Evolutionary conservation across 495 filamentous ascomycete genomes (phyloP), one percentile per base, ranked within the genome.

Genomic region (Penicillium egyptiacum): DNA sequence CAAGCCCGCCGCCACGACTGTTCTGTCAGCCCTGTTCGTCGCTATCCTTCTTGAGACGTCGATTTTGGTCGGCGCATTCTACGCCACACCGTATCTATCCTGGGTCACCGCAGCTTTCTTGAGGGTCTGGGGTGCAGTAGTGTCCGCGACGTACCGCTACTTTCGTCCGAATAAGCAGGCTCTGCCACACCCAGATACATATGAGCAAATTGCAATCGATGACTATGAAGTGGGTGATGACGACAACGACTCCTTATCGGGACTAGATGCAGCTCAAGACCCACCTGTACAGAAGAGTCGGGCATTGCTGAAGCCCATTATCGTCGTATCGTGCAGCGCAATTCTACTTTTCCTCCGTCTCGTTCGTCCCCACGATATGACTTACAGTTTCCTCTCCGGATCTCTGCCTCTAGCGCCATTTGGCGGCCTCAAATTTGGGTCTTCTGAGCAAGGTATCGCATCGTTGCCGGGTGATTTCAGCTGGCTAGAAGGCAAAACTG

Each of bases 341-440:
- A 16, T 55, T 1, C 6, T 57, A 20, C 11, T 61, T 11, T 39
- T 49, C n/a, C 42, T 65, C 6, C 40, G 51, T 19, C 25, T 33
- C 30, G 25, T 65, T 56, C 62, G 62, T 23, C 62, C 62, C n/a
- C 39, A 19, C 22, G 22, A 62, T 43, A 9, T 47, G 30, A 22
- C 19, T 5, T 62, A 61, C 37, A 55, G 9, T 7, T 65, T 53
- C 17, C 31, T 62, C 28, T 59, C 62, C 17, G 51, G 40, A 26
- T 58, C 59, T 20, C 43, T 61, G 7, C 51, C 59, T 20, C 46
- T 65, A 26, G 55, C 56, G 4, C 59, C 59, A 2, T 65, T 65
- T 43, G 47, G 35, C 20, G 59, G 52, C 9, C 44, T 42, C 26
- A 41, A 44, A 5, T 55, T 50, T 7, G 35, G 40, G 20, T 44